Percentiles rank a stretch among this genome's conserved stretches.
These are phyloP conservation scores for Cystoderma amianthinum DNA, from an alignment of 768 basidiomycete species.

Conservation along the genomic window DNA sequence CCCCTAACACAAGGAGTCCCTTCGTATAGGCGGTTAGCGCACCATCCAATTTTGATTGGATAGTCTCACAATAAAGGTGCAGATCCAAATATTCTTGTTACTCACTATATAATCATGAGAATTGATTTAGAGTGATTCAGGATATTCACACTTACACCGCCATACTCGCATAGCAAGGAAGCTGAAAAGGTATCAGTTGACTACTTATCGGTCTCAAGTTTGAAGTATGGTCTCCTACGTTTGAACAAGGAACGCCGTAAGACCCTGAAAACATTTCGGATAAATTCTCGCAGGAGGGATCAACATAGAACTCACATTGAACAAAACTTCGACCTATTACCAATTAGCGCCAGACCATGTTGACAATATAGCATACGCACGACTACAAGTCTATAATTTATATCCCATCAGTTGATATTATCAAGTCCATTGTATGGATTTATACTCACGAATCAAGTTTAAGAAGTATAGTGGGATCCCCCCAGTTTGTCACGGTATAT, in stretches of 20 bases:
- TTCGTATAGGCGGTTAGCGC: too few species aligned
- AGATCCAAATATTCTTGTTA: conserved; percentile 27
- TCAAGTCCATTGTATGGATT: too few species aligned
- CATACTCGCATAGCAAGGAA: conserved; percentile 41
- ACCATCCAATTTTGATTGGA: too few species aligned
- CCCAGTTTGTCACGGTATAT: conserved; percentile 36
- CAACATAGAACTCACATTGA: conserved; percentile 31
- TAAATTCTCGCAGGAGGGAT: too few species aligned
- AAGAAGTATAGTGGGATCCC: too few species aligned
- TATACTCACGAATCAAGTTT: too few species aligned
- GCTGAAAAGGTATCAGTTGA: conserved; percentile 17
- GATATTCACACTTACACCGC: conserved; percentile 27
- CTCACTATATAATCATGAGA: conserved; percentile 27
- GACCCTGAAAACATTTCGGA: conserved; percentile 19
- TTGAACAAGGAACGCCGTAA: conserved; percentile 43
- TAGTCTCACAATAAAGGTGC: conserved; percentile 24
- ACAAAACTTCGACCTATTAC: conserved; percentile 36
- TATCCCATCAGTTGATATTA: too few species aligned
- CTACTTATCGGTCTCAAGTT: too few species aligned
- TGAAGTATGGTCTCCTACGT: conserved; percentile 15
- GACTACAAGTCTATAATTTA: too few species aligned
- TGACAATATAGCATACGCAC: too few species aligned
- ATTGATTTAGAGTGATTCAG: not conserved
- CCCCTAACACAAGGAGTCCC: conserved; percentile 25
- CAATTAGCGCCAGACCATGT: too few species aligned